Evolutionary conservation across 129 eudicot species (phyloP), one percentile per base, ranked within the genome.

Genomic region (Smallanthus sonchifolius): DNA sequence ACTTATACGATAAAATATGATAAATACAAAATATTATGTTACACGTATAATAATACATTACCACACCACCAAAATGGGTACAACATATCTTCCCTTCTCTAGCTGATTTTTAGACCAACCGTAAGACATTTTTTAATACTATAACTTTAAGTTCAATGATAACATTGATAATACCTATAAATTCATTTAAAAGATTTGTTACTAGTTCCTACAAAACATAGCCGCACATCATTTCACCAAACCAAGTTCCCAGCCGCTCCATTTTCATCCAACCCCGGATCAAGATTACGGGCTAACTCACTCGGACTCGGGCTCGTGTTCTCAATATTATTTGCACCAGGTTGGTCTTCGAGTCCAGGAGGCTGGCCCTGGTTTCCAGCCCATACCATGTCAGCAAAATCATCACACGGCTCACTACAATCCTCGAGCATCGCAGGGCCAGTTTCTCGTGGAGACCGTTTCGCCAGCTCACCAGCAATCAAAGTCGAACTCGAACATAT

Each of bases 401-500:
- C 86, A 77, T 86, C 76, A 4, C 85, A 57, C 76, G 87, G 77
- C 32, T 67, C 80, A 10, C 59, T 52, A 52, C 59, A 52, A 30
- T 44, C 81, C 49, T 83, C 87, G 2, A 75, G 59, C 65, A 73
- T 20, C 16, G 83, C 20, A 2, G 79, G 85, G 0, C 59, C 10
- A 0, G 66, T 28, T 4, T 82, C 92, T 28, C 48, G 77, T 0
- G 87, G 86, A 48, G 88, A 77, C 7, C 91, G 91, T 42, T 92
- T 92, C 3, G 94, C 94, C 2, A 89, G 91, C 73, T 92, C 97
- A 5, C 96, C 85, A 0, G 77, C 88, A 9, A 92, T 82, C 20
- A 92, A 85, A 5, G 92, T 92, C 9, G 96, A 87, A 82, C 98
- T 92, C 5, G 95, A 90, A 73, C 98, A 84, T 39, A 93, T 93